Evolutionary conservation across 73 alveolate genomes (phyloP), one percentile per base, ranked within the genome.

Genomic region (Durusdinium trenchii): DNA sequence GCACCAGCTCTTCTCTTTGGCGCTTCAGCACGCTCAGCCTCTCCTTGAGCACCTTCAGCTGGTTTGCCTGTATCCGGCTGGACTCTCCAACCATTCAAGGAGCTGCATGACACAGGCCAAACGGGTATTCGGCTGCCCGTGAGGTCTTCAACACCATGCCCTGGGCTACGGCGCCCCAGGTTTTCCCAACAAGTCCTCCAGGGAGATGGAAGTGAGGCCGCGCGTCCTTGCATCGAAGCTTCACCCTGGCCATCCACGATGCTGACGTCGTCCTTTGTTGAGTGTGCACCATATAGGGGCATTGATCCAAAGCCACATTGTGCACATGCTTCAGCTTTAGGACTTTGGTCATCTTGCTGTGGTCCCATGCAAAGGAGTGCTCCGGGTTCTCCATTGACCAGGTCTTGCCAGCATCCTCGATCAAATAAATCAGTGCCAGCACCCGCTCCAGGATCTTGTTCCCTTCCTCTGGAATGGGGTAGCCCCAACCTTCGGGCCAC

Each of bases 341-440:
- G 36, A 87, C 48, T 67, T 42, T 40, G 51, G 9, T 5, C 85
- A 87, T 9, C 35, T 16, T 16, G 3, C 64, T 50, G 30, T 10
- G 36, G 1, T 0, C 14, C 86, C 95, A 87, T 2, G 95, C 95
- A 62, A 43, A 87, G 42, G 85, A 87, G 10, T 38, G 52, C 95
- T 50, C 54, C 6, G 85, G 95, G 30, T 87, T 87, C 60, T 45
- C 85, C 62, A 87, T 0, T 9, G 95, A 87, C 10, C 60, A 61
- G 0, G 95, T 62, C 51, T 16, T 23, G 47, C 78, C 57, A 5
- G 20, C 20, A 35, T 86, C 84, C 23, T 9, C 18, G 48, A 6
- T 5, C 50, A 42, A 1, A 32, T 18, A 3, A 18, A 50, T 26
- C 35, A 86, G n/a, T 0, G 71, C 69, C 48, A 73, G 43, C 28